Evolutionary conservation across 2,329 filamentous ascomycete species (phyloP).

Genomic region (Claviceps sp.): DNA sequence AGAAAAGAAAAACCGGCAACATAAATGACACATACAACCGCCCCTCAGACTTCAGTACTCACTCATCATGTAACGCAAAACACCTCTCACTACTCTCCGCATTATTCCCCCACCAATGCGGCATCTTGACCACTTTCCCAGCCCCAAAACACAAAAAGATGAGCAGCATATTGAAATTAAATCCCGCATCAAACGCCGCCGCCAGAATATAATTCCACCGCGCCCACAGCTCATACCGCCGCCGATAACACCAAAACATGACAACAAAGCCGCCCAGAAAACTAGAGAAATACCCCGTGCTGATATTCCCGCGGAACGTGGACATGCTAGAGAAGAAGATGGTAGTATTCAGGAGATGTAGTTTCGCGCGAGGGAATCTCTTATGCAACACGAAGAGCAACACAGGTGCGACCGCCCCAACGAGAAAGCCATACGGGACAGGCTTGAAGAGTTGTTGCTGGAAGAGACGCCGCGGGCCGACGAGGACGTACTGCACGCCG

Average conservation of each 20-base stretch:
- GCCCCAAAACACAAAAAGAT: constrained; percentile 48
- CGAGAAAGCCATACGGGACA: constrained; percentile 39
- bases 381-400: constrained; percentile 38
- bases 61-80: constrained; percentile 30
- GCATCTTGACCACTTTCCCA: constrained; percentile 43
- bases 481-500: constrained; percentile 46
- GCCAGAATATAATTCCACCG: constrained; percentile 48
- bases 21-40: background rate
- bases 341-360: constrained; percentile 45
- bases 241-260: constrained; percentile 45
- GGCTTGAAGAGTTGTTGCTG: constrained; percentile 30
- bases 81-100: constrained; percentile 41
- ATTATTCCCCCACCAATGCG: constrained; percentile 53
- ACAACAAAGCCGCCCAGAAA: constrained; percentile 48
- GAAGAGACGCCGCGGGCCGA: constrained; percentile 38
- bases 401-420: constrained; percentile 31
- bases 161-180: constrained; percentile 47
- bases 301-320: constrained; percentile 47
- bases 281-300: constrained; percentile 41
- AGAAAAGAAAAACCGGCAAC: background rate
- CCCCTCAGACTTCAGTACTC: background rate
- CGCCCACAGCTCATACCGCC: constrained; percentile 43
- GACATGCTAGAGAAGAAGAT: constrained; percentile 46
- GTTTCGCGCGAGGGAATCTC: constrained; percentile 37
- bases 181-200: constrained; percentile 48